Conservation (phyloP, 1,284 basidiomycete genomes). For the Apiotrichum gamsii region DNA sequence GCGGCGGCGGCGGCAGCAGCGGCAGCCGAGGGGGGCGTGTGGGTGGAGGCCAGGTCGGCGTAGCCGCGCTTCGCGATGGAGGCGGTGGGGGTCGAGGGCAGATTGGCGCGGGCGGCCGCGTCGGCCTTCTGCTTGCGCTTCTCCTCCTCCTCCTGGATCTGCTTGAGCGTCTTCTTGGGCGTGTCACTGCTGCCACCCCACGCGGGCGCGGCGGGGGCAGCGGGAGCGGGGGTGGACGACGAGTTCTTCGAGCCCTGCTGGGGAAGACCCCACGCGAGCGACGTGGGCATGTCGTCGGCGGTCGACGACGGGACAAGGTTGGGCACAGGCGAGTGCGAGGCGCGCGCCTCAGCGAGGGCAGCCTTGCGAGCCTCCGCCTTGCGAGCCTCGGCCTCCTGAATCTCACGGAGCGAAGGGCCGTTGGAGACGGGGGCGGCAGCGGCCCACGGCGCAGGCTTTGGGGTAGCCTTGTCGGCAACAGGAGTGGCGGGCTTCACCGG, state of each 20-base stretch:
- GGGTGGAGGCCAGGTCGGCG: conserved; percentile 64
- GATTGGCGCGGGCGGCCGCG: conserved; percentile 22
- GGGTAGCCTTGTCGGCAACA: conserved; percentile 6
- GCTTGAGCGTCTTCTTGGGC: conserved; percentile 91
- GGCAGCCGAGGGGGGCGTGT: conserved; percentile 54
- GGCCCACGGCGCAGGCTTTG: conserved; percentile 45
- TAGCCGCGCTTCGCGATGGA: conserved; percentile 59
- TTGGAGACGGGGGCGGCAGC: conserved; percentile 37
- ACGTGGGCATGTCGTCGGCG: conserved; percentile 34
- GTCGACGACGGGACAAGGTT: conserved; percentile 19
- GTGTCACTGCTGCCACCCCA: conserved; percentile 42
- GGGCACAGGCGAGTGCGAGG: conserved; percentile 42
- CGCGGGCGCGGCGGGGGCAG: conserved; percentile 40
- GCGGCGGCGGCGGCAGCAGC: conserved; percentile 53
- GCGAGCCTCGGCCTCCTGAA: conserved; percentile 87
- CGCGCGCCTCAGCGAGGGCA: conserved; percentile 56
- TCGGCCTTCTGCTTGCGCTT: conserved; percentile 61
- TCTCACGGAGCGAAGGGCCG: conserved; percentile 77
- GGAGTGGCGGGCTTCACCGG: conserved; percentile 9
- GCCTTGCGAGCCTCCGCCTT: conserved; percentile 66
- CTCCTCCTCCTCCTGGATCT: conserved; percentile 98
- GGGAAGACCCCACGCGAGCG: conserved; percentile 50
- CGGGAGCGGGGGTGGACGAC: conserved; percentile 24
- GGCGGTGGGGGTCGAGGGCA: conserved; percentile 19
- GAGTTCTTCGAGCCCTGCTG: conserved; percentile 23